Conservation (phyloP, 129 eudicot genomes). For the Scalesia atractyloides region DNA sequence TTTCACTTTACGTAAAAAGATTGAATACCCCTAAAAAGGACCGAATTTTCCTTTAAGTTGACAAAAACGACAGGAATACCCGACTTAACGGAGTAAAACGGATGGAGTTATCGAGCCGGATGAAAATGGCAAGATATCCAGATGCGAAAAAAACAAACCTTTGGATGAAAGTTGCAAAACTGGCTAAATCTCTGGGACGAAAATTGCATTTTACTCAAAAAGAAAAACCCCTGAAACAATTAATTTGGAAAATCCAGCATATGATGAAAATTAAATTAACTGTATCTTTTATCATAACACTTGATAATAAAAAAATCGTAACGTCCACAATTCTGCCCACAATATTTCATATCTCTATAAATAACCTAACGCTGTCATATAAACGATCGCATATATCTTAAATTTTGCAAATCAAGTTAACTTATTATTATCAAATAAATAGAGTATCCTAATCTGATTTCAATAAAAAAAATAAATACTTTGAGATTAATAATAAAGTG, state of each 20-base stretch:
- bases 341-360: background rate
- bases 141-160: too few species aligned
- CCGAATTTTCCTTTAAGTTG: too few species aligned
- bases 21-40: too few species aligned
- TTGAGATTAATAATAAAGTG: conserved; percentile 6
- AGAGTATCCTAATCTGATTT: background rate
- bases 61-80: too few species aligned
- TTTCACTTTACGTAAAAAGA: too few species aligned
- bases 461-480: background rate
- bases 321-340: background rate
- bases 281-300: background rate
- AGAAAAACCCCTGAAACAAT: background rate
- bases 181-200: too few species aligned
- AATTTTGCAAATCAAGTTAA: background rate
- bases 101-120: too few species aligned
- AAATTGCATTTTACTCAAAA: too few species aligned
- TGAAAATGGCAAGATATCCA: too few species aligned
- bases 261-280: background rate
- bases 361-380: background rate
- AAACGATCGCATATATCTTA: background rate
- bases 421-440: background rate
- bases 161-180: too few species aligned
- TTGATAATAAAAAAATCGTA: background rate
- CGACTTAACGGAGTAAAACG: too few species aligned
- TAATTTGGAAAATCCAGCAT: background rate